Evolutionary conservation across 2,329 filamentous ascomycete genomes (phyloP).

Genomic region (Colletotrichum sp.): DNA sequence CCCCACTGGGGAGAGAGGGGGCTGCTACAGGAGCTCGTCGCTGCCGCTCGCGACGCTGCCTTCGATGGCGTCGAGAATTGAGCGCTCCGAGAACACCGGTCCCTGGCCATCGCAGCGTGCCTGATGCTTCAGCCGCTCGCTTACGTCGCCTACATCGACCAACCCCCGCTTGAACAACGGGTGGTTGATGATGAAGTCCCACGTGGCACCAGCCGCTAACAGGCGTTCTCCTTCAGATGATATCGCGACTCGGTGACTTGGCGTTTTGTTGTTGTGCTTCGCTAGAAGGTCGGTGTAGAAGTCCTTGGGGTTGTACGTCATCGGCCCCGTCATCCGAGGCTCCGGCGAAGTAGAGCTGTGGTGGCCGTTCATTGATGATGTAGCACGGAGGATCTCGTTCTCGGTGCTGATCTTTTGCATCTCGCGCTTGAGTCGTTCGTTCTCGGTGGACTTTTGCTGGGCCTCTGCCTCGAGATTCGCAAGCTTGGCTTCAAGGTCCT

Average conservation of each 20-base stretch:
- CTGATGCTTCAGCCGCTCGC: conserved; percentile 75
- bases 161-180: conserved; percentile 77
- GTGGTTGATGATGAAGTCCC: conserved; percentile 88
- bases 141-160: conserved; percentile 83
- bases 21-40: conserved; percentile 70
- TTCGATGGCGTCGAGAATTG: conserved; percentile 77
- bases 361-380: conserved; percentile 53
- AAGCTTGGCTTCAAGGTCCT: conserved; percentile 89
- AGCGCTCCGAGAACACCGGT: conserved; percentile 83
- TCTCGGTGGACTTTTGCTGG: conserved; percentile 76
- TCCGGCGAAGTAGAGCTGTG: conserved; percentile 47
- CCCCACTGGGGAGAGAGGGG: background rate
- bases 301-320: conserved; percentile 75
- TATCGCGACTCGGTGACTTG: conserved; percentile 72
- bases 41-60: conserved; percentile 77
- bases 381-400: conserved; percentile 90
- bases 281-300: conserved; percentile 71
- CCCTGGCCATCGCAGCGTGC: conserved; percentile 87
- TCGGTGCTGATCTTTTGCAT: conserved; percentile 86
- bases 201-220: conserved; percentile 79
- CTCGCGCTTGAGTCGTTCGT: conserved; percentile 84
- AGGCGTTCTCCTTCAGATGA: conserved; percentile 72
- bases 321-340: conserved; percentile 66
- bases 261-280: conserved; percentile 66
- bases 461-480: conserved; percentile 77